phyloP scores from a whole-genome alignment of 2,329 filamentous ascomycete species.

The Fusarium armeniacum region DNA sequence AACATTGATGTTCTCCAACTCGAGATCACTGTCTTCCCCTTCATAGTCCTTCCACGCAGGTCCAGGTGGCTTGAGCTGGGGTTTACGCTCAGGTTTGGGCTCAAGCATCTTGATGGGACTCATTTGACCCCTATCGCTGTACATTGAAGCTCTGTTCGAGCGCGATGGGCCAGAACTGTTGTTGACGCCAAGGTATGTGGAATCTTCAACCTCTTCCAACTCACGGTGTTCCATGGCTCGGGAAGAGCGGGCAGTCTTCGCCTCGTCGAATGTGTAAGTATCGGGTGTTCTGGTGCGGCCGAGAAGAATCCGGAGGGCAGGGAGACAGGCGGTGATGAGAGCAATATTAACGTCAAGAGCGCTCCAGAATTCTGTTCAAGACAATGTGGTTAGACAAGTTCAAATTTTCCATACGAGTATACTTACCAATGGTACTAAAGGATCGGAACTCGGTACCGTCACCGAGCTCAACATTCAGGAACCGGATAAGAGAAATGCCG shows the following conservation, averaged over 20 bases:
- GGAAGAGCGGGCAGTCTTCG: conserved; percentile 29
- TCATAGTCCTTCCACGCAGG: conserved; percentile 28
- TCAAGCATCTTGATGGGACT: conserved; percentile 6
- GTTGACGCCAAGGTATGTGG: conserved; percentile 23
- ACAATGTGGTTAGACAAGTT: neutral
- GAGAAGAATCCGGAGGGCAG: conserved; percentile 27
- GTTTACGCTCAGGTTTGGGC: neutral
- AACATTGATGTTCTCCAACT: conserved; percentile 33
- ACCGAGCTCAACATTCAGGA: conserved; percentile 33
- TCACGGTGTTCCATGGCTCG: conserved; percentile 24
- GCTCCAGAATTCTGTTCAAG: conserved; percentile 37
- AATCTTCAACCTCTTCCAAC: conserved; percentile 30
- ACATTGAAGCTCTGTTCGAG: conserved; percentile 3
- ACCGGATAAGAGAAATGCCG: conserved; percentile 33
- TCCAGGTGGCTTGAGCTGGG: conserved; percentile 4
- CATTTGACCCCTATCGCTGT: neutral
- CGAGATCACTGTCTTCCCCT: conserved; percentile 17
- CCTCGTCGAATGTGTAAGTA: conserved; percentile 26
- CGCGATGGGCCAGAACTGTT: conserved; percentile 20
- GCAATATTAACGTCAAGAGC: conserved; percentile 39
- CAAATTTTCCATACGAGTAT: too few species aligned
- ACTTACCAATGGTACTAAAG: conserved; percentile 7
- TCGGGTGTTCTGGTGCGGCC: conserved; percentile 16
- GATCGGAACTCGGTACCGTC: conserved; percentile 28
- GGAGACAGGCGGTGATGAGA: conserved; percentile 37